Evolutionary conservation across 1,139 yeast genomes (phyloP).

Genomic region (Starmera stellimalicola): DNA sequence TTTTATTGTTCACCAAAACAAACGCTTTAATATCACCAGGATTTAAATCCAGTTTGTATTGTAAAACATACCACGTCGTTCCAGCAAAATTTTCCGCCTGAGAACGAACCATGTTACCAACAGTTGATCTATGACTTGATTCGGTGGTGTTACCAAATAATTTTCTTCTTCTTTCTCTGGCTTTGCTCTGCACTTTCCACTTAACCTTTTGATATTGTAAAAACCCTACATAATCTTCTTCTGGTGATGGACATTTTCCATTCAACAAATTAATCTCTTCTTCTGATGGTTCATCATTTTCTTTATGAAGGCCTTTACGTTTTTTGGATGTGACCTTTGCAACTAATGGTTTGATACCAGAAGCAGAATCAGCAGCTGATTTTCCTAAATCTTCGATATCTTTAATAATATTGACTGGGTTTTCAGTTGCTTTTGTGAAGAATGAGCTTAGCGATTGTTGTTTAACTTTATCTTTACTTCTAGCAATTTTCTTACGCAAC

Average conservation of each 20-base stretch:
- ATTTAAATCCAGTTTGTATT: conserved; percentile 46
- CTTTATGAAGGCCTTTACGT: conserved; percentile 26
- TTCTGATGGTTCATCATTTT: conserved; percentile 24
- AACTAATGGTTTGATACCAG: conserved; percentile 26
- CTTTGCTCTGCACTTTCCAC: conserved; percentile 72
- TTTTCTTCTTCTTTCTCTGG: conserved; percentile 61
- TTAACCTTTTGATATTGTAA: conserved; percentile 71
- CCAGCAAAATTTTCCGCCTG: conserved; percentile 77
- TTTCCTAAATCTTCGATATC: conserved; percentile 79
- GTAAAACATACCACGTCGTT: conserved; percentile 77
- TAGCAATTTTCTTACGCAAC: conserved; percentile 58
- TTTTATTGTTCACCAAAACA: conserved; percentile 58
- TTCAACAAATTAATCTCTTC: conserved; percentile 40
- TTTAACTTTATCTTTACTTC: conserved; percentile 56
- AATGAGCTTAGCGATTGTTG: conserved; percentile 59
- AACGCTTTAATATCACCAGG: conserved; percentile 75
- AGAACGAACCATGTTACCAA: conserved; percentile 61
- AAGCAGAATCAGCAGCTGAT: conserved; percentile 16
- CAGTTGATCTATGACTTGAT: conserved; percentile 35
- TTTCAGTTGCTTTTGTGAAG: conserved; percentile 32
- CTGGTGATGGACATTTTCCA: conserved; percentile 60
- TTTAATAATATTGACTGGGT: conserved; percentile 28
- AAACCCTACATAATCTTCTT: conserved; percentile 69
- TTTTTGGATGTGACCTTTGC: conserved; percentile 45
- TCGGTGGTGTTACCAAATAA: conserved; percentile 63